These are phyloP conservation scores for Lavandula angustifolia DNA, from an alignment of 257 asterid genomes.

Conservation along the genomic window DNA sequence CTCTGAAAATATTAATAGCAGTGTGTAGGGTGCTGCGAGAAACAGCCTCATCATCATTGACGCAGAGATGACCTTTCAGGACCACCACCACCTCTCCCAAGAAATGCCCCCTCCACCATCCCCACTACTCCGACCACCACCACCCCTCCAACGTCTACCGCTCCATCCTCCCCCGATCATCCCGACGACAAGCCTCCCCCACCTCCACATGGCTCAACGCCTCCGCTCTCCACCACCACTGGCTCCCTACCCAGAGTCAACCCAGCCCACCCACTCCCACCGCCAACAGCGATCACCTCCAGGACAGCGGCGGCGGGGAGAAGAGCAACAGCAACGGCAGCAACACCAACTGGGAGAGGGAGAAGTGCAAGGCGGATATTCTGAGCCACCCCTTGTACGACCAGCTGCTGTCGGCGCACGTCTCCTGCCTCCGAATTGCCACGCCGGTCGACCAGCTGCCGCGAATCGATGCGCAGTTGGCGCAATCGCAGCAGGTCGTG, in stretches of 20 bases:
- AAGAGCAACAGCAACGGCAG: slow-evolving; percentile 34
- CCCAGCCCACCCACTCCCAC: slow-evolving; percentile 39
- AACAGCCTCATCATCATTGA: slow-evolving; percentile 14
- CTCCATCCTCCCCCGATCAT: slow-evolving; percentile 49
- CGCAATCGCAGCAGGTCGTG: slow-evolving; percentile 83
- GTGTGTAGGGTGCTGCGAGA: slow-evolving; percentile 27
- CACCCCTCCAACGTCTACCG: slow-evolving; percentile 40
- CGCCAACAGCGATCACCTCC: slow-evolving; percentile 42
- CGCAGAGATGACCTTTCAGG: slow-evolving; percentile 49
- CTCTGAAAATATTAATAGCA: slow-evolving; percentile 30
- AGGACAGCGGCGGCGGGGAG: slow-evolving; percentile 36
- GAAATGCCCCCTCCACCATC: slow-evolving; percentile 55
- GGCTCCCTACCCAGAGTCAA: slow-evolving; percentile 52
- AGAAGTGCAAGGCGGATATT: slow-evolving; percentile 82
- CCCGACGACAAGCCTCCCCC: slow-evolving; percentile 38
- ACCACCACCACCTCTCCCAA: slow-evolving; percentile 52
- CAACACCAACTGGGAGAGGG: slow-evolving; percentile 71
- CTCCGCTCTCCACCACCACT: slow-evolving; percentile 46
- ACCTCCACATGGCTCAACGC: slow-evolving; percentile 47
- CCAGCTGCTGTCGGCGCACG: slow-evolving; percentile 86
- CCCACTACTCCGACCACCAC: slow-evolving; percentile 49
- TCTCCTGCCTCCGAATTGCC: slow-evolving; percentile 87
- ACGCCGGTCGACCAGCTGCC: slow-evolving; percentile 99
- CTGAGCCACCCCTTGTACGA: slow-evolving; percentile 81
- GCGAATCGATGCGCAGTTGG: slow-evolving; percentile 94